Evolutionary conservation across 2,329 filamentous ascomycete species (phyloP), one percentile per base, ranked within the genome.

Genomic region (Geoglossum cookeanum): DNA sequence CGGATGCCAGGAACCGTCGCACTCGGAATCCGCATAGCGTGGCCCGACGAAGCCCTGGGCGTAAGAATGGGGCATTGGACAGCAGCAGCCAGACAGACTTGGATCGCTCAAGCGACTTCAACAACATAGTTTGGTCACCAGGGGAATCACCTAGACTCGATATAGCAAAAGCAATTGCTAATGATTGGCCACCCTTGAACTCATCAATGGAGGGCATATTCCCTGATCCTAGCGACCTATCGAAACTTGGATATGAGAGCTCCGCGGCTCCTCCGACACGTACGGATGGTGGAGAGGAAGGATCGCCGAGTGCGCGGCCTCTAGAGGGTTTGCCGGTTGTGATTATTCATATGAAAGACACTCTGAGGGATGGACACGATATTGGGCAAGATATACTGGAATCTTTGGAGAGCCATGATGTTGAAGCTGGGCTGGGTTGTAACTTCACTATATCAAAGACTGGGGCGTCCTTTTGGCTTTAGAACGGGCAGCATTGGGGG

Each of bases 281-380:
- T n/a, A 56, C 54, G 15, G 55, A 53, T 15, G 29, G 44, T 11
- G 51, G 60, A 4, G 58, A 33, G 35, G 63, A 61, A 62, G 59
- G 58, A 48, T 56, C 61, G 35, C 59, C 58, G 59, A 64, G 51
- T 45, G 62, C 62, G 58, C 66, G 65, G 54, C 81, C 82, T 5
- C 74, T 98, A 3, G 73, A 75, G 56, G 89, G 88, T 0, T 67
- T 97, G 32, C 85, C 81, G 61, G 74, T 98, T 1, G 82, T 96
- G 55, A 80, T 97, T 57, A 97, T 97, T 42, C 92, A 98, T 66
- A 79, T 97, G 65, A 98, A 98, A 68, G 91, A 97, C 62, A 84
- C 78, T 27, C 72, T 96, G 57, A 74, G 76, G 7, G 89, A 95
- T 66, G 87, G 81, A 0, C 79, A 79, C 30, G 68, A 72, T 53